Evolutionary conservation across 108 stramenopile genomes (phyloP).

Genomic region (Stephanodiscus triporus): DNA sequence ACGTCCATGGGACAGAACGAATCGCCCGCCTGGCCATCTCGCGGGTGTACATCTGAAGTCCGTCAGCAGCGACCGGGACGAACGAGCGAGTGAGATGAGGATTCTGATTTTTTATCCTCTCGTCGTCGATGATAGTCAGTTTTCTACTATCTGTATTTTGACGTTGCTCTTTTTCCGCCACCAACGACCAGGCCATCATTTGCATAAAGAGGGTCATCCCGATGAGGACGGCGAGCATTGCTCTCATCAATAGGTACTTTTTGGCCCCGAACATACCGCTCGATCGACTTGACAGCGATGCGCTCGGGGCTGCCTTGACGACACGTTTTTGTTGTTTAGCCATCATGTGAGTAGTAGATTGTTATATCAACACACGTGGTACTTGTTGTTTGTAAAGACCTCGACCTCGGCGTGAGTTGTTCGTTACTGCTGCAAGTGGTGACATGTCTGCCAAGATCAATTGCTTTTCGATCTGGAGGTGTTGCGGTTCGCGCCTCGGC

Average conservation of each 20-base stretch:
- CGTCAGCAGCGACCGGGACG: background rate
- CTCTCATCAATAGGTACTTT: background rate
- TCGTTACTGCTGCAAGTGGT: too few species aligned
- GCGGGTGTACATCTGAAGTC: slow-evolving; percentile 19
- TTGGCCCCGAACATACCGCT: background rate
- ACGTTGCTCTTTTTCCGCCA: background rate
- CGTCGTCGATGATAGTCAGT: too few species aligned
- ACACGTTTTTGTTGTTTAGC: background rate
- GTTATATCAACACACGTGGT: too few species aligned
- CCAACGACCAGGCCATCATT: background rate
- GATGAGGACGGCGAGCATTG: background rate
- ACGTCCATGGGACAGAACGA: slow-evolving; percentile 36
- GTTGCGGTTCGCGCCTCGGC: too few species aligned
- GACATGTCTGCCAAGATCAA: too few species aligned
- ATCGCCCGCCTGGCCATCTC: slow-evolving; percentile 22
- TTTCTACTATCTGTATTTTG: background rate
- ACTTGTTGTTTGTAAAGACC: too few species aligned
- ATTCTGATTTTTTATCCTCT: background rate
- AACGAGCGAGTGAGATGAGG: background rate
- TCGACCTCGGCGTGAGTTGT: too few species aligned
- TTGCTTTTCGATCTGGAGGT: too few species aligned
- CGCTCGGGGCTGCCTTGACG: background rate
- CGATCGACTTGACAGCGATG: background rate
- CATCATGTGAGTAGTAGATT: background rate
- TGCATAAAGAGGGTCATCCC: background rate